Evolutionary conservation across 441 rosid genomes (phyloP), one percentile per base, ranked within the genome.

Genomic region (Brassica hybrid): DNA sequence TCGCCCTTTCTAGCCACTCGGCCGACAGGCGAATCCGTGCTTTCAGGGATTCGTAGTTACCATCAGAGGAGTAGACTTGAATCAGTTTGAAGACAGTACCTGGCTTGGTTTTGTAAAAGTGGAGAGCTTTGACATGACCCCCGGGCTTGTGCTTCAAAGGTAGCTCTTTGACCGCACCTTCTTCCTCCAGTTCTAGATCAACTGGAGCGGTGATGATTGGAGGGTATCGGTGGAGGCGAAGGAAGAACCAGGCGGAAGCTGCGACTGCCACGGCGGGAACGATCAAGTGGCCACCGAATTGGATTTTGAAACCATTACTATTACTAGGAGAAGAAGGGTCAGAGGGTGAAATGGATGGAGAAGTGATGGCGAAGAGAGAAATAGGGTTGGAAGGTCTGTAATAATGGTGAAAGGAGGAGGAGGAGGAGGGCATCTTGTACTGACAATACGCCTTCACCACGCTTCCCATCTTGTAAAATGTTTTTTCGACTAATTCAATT

Each of bases 221-320:
- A 3, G 83, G 75, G 13, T 54, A 25, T 3, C 45, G 79, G 74
- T 67, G 80, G 74, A 76, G 80, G 6, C 77, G 80, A 7, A 67
- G 2, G 83, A 80, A 76, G 77, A 80, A 71, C 74, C 76, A 80
- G 23, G 83, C 83, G 64, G 83, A 80, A 21, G 83, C 83, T 23
- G 81, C 78, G 74, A 68, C 18, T 0, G 83, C 83, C 48, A 80
- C 48, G 38, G 83, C n/a, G 72, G 83, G 83, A 2, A 80, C 61
- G 68, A 80, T 43, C 1, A 80, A 68, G 64, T 66, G 83, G 60
- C 83, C 83, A 52, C 83, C 83, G 73, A 70, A 69, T 16, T 63
- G 78, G 17, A 64, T 3, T 10, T 68, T 2, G 3, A 48, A 3
- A 8, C 7, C 7, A 57, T 2, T 18, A 18, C 61, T 8, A 56